Percentiles rank a stretch among this genome's conserved stretches.
Conservation (phyloP, 345 rosid species). For the rapeseed (Brassica napus) region DNA sequence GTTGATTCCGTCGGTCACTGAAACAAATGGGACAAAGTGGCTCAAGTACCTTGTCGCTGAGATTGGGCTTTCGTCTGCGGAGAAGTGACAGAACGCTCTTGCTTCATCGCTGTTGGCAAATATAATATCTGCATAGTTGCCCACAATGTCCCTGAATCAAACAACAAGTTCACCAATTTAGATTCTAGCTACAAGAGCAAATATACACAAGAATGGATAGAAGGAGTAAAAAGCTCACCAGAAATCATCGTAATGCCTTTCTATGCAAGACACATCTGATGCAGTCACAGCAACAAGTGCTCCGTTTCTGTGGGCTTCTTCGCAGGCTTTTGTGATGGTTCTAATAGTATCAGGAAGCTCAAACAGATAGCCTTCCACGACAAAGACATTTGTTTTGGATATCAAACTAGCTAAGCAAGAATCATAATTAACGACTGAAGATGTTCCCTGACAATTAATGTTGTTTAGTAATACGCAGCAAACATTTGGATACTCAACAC, state of each 20-base stretch:
- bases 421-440: slow-evolving; percentile 76
- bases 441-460: slow-evolving; percentile 66
- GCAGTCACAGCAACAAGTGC: slow-evolving; percentile 90
- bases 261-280: slow-evolving; percentile 91
- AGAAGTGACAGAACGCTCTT: slow-evolving; percentile 77
- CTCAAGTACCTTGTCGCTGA: slow-evolving; percentile 84
- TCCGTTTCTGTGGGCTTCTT: slow-evolving; percentile 77
- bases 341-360: slow-evolving; percentile 88
- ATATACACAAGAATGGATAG: background rate
- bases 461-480: background rate
- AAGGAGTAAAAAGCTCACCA: slow-evolving; percentile 49
- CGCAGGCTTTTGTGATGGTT: slow-evolving; percentile 78
- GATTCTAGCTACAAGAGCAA: slow-evolving; percentile 1
- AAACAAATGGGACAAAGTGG: slow-evolving; percentile 85
- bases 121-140: slow-evolving; percentile 74
- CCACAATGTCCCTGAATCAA: slow-evolving; percentile 75
- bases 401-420: slow-evolving; percentile 68
- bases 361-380: slow-evolving; percentile 92
- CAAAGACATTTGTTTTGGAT: slow-evolving; percentile 72
- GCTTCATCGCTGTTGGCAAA: slow-evolving; percentile 93
- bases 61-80: slow-evolving; percentile 64
- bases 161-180: background rate
- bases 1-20: slow-evolving; percentile 82
- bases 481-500: background rate
- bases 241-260: slow-evolving; percentile 88